Base-by-base conservation (phyloP, 805 yeast species). In the Yamadazyma kitorensis region DNA sequence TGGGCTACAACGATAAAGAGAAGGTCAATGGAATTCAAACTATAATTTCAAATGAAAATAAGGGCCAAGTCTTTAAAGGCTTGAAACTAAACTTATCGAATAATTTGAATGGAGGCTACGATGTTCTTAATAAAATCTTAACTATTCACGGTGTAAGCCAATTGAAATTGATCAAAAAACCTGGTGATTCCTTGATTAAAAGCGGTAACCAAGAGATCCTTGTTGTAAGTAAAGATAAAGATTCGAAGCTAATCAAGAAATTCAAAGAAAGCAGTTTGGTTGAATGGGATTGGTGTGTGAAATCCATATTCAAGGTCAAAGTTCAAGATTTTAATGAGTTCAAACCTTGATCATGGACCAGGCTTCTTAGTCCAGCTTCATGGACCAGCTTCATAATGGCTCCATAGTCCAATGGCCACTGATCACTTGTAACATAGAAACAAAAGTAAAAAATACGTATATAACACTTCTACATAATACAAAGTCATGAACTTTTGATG, bases 211-310 rank as follows among this genome's bases (percentile, higher is more conserved):
- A 33, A 12, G 21, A 13, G 10, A 22, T 40, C 4, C 17, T 34
- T 2, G 43, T 64, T 41, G 56, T 66, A 31, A 51, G 63, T 45
- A 47, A 63, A 43, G 29, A 56, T 27, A 55, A 68, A 51, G 76
- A 74, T 39, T 37, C 51, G 5, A 61, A 57, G 31, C 33, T 54
- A 11, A 52, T 56, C 7, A 41, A 37, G 6, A 30, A 38, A 6
- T 49, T 57, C 37, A 53, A 49, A 23, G 49, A 49, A 22, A 28
- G 27, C 7, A 36, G 29, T 5, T 57, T 74, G 2, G 68, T 77
- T 12, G 82, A 76, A 40, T 79, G 84, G 85, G 75, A 78, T 33
- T 77, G 82, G 82, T 72, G 81, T 32, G 76, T 79, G 10, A 55
- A 67, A 37, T 66, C 78, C 29, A 73, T 79, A 0, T 78, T 79